Evolutionary conservation across 176 grass and related monocot species (phyloP).

Genomic region (Oropetium thomaeum): DNA sequence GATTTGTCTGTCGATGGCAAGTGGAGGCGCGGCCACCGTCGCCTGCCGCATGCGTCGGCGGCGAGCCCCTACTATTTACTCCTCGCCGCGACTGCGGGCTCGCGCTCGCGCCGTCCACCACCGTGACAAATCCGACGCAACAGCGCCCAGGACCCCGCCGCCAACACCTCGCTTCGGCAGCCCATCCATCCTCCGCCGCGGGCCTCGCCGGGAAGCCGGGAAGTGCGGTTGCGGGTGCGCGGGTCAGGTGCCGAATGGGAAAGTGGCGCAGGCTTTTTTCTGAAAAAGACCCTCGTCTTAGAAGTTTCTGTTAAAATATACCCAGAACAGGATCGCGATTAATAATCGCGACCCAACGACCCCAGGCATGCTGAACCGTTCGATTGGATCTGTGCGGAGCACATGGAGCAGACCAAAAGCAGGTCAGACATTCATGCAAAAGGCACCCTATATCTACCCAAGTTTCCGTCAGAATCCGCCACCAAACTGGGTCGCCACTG

Average conservation of each 20-base stretch:
- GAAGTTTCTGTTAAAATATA: too few relatives aligned
- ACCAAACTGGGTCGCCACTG: not conserved
- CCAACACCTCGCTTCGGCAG: not conserved
- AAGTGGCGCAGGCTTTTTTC: too few relatives aligned
- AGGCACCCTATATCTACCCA: not conserved
- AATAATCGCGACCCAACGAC: not conserved
- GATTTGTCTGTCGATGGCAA: not conserved
- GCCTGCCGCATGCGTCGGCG: too few relatives aligned
- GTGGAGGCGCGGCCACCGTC: conserved; percentile 7
- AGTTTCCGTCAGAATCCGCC: not conserved
- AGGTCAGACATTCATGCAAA: not conserved
- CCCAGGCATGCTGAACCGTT: not conserved
- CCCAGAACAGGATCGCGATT: not conserved
- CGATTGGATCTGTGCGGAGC: not conserved
- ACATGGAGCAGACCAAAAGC: not conserved
- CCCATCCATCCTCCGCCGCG: not conserved
- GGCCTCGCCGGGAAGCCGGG: not conserved
- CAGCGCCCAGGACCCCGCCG: not conserved
- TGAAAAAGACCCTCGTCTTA: too few relatives aligned
- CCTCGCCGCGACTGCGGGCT: too few relatives aligned
- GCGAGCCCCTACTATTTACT: too few relatives aligned
- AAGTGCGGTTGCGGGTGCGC: too few relatives aligned
- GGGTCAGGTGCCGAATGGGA: too few relatives aligned
- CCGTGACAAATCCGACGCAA: not conserved
- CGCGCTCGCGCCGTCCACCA: too few relatives aligned